A percentile compares a stretch with the other conserved stretches of the same genome.
Conservation (phyloP, 2,329 filamentous ascomycete genomes). For the Pseudogymnoascus sp. region DNA sequence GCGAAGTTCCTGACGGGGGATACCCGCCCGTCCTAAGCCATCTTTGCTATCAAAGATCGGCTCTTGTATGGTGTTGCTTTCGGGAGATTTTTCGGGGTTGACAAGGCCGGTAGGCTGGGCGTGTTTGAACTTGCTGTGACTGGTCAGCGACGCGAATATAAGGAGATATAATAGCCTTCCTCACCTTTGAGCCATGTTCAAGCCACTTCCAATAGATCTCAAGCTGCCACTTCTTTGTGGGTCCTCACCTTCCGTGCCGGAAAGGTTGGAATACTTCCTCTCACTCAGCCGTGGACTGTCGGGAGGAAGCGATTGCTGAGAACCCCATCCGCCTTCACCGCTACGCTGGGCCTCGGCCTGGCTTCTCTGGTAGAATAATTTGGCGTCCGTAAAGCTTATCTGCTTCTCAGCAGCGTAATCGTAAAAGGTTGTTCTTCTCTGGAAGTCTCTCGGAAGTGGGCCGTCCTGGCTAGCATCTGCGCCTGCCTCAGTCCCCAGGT, state of each 20-base stretch:
- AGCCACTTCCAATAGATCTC: conserved; percentile 24
- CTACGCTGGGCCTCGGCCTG: conserved; percentile 46
- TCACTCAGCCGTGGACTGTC: conserved; percentile 26
- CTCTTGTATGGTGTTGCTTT: conserved; percentile 27
- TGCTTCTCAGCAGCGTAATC: conserved; percentile 90
- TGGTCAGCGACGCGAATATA: conserved; percentile 12
- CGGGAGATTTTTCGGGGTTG: conserved; percentile 25
- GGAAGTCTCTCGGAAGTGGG: conserved; percentile 54
- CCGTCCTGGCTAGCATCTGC: conserved; percentile 31
- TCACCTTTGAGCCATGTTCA: conserved; percentile 20
- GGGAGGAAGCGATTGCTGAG: conserved; percentile 24
- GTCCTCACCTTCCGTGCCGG: conserved; percentile 20
- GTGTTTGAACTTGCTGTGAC: conserved; percentile 22
- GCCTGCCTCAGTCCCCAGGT: conserved; percentile 17
- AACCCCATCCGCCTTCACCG: conserved; percentile 28
- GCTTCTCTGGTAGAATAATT: conserved; percentile 90
- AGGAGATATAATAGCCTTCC: background rate
- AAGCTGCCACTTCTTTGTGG: conserved; percentile 24
- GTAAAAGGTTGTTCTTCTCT: conserved; percentile 76
- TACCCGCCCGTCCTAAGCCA: conserved; percentile 20
- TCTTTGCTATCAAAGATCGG: conserved; percentile 18
- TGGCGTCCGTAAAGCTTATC: conserved; percentile 89
- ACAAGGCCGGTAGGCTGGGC: conserved; percentile 24
- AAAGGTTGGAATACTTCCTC: conserved; percentile 21
- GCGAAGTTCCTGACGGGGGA: background rate